Evolutionary conservation across 805 yeast genomes (phyloP).

Genomic region (Metschnikowia proteae): DNA sequence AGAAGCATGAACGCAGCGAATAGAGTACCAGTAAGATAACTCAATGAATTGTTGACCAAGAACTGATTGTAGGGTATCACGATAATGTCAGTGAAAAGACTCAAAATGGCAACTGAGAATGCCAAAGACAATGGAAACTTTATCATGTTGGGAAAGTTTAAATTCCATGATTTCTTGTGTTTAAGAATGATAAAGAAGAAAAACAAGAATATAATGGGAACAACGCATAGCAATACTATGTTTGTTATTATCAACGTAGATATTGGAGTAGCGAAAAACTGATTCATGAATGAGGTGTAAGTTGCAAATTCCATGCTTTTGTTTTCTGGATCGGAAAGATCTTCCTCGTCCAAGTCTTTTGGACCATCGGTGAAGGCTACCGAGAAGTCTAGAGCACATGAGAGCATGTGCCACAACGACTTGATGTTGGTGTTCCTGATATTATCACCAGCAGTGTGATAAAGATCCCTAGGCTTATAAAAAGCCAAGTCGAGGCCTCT

Average conservation of each 20-base stretch:
- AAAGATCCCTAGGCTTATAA: slow-evolving; percentile 75
- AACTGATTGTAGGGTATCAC: slow-evolving; percentile 26
- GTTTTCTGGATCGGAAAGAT: not conserved
- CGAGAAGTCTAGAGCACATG: slow-evolving; percentile 61
- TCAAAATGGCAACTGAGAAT: slow-evolving; percentile 37
- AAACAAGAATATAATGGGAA: slow-evolving; percentile 52
- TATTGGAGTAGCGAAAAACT: slow-evolving; percentile 53
- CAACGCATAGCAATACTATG: slow-evolving; percentile 45
- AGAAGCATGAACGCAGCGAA: slow-evolving; percentile 47
- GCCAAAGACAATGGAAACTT: slow-evolving; percentile 51
- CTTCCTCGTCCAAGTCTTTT: slow-evolving; percentile 29
- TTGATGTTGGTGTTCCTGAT: slow-evolving; percentile 59
- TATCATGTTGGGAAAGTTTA: slow-evolving; percentile 38
- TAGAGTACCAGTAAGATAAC: slow-evolving; percentile 35
- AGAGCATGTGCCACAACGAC: slow-evolving; percentile 83
- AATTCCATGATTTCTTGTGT: slow-evolving; percentile 46
- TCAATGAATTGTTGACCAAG: slow-evolving; percentile 39
- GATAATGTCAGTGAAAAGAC: slow-evolving; percentile 20
- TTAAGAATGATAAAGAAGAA: slow-evolving; percentile 46
- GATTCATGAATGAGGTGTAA: slow-evolving; percentile 62
- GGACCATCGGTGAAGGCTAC: slow-evolving; percentile 34
- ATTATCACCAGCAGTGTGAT: slow-evolving; percentile 75
- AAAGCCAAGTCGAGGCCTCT: slow-evolving; percentile 91
- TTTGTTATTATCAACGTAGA: slow-evolving; percentile 49
- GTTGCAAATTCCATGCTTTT: slow-evolving; percentile 43